Conservation (phyloP, 2,329 filamentous ascomycete species). For the Exserohilum turcica region DNA sequence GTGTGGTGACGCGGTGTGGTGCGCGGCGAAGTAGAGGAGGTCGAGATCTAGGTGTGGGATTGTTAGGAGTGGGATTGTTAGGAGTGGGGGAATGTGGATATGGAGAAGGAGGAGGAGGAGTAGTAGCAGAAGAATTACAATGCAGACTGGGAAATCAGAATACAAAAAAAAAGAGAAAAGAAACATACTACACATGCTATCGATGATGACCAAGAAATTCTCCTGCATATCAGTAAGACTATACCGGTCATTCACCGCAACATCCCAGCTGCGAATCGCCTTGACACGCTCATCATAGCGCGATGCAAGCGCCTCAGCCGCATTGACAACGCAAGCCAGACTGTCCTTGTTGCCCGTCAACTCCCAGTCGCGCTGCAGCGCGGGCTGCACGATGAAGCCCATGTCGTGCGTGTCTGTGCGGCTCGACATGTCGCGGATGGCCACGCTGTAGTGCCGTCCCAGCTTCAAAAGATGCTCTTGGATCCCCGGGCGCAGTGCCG, state of each 20-base stretch:
- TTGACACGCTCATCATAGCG: conserved; percentile 50
- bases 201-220: conserved; percentile 52
- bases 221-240: conserved; percentile 44
- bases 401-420: conserved; percentile 61
- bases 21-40: conserved; percentile 46
- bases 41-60: conserved; percentile 39
- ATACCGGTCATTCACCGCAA: conserved; percentile 45
- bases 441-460: conserved; percentile 40
- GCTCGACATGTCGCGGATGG: conserved; percentile 40
- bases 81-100: background rate
- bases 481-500: conserved; percentile 22
- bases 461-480: conserved; percentile 32
- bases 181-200: conserved; percentile 49
- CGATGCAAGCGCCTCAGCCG: conserved; percentile 53
- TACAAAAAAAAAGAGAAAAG: background rate
- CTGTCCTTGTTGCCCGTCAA: conserved; percentile 51
- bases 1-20: conserved; percentile 33
- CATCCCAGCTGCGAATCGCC: conserved; percentile 59
- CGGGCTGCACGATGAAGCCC: conserved; percentile 60
- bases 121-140: too few relatives aligned
- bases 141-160: too few relatives aligned
- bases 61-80: background rate
- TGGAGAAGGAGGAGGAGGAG: background rate
- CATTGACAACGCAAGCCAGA: conserved; percentile 50
- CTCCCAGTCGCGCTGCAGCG: conserved; percentile 56